phyloP scores from a whole-genome alignment of 768 basidiomycete genomes.

The Russula vinacea region DNA sequence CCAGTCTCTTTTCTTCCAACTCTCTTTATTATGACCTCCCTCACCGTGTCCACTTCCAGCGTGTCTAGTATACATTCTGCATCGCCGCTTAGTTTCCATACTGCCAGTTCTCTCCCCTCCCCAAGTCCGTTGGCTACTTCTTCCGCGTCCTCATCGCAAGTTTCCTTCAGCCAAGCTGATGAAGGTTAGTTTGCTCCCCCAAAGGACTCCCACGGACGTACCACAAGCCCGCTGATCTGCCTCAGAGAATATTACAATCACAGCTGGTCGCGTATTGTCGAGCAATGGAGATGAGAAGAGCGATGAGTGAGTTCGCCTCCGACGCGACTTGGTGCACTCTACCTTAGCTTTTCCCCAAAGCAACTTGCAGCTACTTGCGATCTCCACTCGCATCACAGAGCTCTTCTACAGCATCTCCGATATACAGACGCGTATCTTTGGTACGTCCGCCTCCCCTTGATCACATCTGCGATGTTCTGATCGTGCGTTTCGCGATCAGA shows the following conservation, averaged over 20 bases:
- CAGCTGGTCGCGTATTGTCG: constrained; percentile 47
- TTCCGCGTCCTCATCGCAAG: constrained; percentile 53
- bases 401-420: constrained; percentile 83
- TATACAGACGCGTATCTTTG: constrained; percentile 88
- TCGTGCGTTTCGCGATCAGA: constrained; percentile 45
- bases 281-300: constrained; percentile 54
- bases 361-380: constrained; percentile 69
- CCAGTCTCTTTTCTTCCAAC: constrained; percentile 30
- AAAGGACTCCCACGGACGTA: constrained; percentile 1
- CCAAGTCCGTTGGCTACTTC: constrained; percentile 30
- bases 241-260: constrained; percentile 73
- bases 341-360: constrained; percentile 38
- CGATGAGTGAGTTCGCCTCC: constrained; percentile 54
- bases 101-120: constrained; percentile 33
- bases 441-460: constrained; percentile 41
- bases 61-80: constrained; percentile 29
- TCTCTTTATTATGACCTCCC: constrained; percentile 30
- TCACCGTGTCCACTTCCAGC: constrained; percentile 20
- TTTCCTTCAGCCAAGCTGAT: constrained; percentile 55
- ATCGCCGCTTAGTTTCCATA: constrained; percentile 34
- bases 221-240: constrained; percentile 24
- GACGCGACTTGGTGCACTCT: not conserved
- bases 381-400: constrained; percentile 85
- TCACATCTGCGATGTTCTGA: not conserved
- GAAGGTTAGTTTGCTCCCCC: constrained; percentile 49